Evolutionary conservation across 140 eudicot genomes (phyloP).

Genomic region (Ambrosia hybrid): DNA sequence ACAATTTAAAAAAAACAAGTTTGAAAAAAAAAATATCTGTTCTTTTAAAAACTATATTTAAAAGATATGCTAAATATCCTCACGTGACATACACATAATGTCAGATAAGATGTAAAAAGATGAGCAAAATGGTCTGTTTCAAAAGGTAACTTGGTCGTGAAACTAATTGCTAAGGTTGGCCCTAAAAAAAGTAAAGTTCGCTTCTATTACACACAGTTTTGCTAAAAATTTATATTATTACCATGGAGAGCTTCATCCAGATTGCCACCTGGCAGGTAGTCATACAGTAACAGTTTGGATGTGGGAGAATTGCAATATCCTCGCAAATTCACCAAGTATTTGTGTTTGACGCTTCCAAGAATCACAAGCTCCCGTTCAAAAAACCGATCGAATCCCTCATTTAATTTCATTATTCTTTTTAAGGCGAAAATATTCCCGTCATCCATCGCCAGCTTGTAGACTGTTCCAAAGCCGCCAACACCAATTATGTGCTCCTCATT

Average conservation of each 20-base stretch:
- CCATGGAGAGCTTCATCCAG: conserved; percentile 99
- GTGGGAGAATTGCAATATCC: conserved; percentile 98
- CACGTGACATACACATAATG: too few relatives aligned
- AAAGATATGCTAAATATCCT: too few relatives aligned
- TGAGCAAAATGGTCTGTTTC: too few relatives aligned
- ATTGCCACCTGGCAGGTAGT: conserved; percentile 89
- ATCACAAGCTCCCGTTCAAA: conserved; percentile 95
- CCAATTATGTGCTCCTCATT: conserved; percentile 91
- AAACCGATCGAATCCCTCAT: conserved; percentile 93
- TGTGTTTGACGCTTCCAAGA: conserved; percentile 94
- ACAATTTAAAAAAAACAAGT: too few relatives aligned
- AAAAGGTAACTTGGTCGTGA: too few relatives aligned
- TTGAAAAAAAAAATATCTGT: too few relatives aligned
- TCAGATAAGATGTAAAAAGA: too few relatives aligned
- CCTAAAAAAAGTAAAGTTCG: not conserved
- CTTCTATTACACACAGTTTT: not conserved
- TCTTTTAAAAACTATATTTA: too few relatives aligned
- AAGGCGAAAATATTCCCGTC: conserved; percentile 93
- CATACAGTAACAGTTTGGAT: conserved; percentile 85
- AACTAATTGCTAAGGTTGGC: too few relatives aligned
- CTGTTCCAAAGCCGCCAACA: conserved; percentile 94
- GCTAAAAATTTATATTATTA: conserved; percentile 17
- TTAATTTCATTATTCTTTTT: conserved; percentile 81
- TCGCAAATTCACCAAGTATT: conserved; percentile 83
- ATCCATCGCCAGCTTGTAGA: conserved; percentile 93